These are phyloP conservation scores for Penicillium diatomitis DNA, from an alignment of 495 filamentous ascomycete genomes.

Conservation along the genomic window DNA sequence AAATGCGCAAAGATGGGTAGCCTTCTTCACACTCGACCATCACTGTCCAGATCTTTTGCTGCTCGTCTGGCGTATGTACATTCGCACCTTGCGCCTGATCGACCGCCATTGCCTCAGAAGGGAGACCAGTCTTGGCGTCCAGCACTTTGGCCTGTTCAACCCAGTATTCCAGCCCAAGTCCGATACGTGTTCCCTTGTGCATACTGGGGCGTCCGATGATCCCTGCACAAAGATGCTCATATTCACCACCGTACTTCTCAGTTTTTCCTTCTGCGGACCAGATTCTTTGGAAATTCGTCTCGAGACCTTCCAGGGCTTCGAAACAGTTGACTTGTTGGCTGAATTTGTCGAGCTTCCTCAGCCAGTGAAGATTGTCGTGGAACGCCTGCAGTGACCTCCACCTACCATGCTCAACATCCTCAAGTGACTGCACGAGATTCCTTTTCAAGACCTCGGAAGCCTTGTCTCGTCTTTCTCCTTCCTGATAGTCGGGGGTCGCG, in stretches of 20 bases:
- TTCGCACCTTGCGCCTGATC: slow-evolving; percentile 19
- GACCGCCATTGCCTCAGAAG: slow-evolving; percentile 27
- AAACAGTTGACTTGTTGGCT: slow-evolving; percentile 80
- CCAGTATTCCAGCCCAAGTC: slow-evolving; percentile 84
- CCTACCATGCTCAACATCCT: slow-evolving; percentile 27
- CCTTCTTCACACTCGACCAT: slow-evolving; percentile 41
- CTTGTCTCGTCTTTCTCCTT: slow-evolving; percentile 32
- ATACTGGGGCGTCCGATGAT: slow-evolving; percentile 68
- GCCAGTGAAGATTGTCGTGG: slow-evolving; percentile 67
- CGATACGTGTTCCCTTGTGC: slow-evolving; percentile 62
- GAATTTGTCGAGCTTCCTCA: slow-evolving; percentile 71
- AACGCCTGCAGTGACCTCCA: slow-evolving; percentile 62
- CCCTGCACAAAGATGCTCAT: slow-evolving; percentile 39
- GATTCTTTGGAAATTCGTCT: slow-evolving; percentile 54
- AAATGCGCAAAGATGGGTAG: slow-evolving; percentile 39
- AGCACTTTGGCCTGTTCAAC: slow-evolving; percentile 48
- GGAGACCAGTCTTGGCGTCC: slow-evolving; percentile 27
- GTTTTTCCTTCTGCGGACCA: slow-evolving; percentile 43
- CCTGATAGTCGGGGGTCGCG: slow-evolving; percentile 34
- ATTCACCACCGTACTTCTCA: slow-evolving; percentile 32
- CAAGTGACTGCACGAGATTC: slow-evolving; percentile 35
- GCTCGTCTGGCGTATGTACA: slow-evolving; percentile 13
- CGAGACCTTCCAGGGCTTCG: slow-evolving; percentile 79
- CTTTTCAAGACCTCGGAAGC: slow-evolving; percentile 44
- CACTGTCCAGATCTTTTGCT: slow-evolving; percentile 25